A percentile compares a stretch with the other conserved stretches of the same genome.
phyloP scores from a whole-genome alignment of 2,329 filamentous ascomycete species.

The Dryadomyces quercivorus region DNA sequence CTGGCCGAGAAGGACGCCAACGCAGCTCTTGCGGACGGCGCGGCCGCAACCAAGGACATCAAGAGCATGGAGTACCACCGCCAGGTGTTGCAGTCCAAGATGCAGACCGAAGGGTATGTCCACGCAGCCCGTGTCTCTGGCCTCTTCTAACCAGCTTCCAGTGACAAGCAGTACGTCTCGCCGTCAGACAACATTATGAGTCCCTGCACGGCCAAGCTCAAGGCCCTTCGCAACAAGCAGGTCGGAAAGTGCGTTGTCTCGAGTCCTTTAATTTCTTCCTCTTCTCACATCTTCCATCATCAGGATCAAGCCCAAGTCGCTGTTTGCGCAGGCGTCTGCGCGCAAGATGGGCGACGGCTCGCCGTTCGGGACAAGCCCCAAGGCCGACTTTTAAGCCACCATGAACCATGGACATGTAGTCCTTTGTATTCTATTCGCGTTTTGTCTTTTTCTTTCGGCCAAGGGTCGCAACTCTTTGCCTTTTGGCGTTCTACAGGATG shows the following conservation, averaged over 20 bases:
- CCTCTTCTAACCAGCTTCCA: conserved; percentile 3
- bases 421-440: neutral
- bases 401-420: neutral
- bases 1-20: conserved; percentile 58
- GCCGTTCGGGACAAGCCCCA: conserved; percentile 19
- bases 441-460: neutral
- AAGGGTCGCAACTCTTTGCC: too few relatives aligned
- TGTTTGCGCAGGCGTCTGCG: conserved; percentile 52
- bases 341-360: conserved; percentile 41
- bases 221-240: conserved; percentile 68
- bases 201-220: conserved; percentile 73
- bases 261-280: neutral
- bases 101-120: conserved; percentile 54
- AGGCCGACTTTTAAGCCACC: neutral
- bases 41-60: conserved; percentile 43
- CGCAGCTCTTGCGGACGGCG: conserved; percentile 34
- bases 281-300: neutral
- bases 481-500: neutral
- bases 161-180: conserved; percentile 48
- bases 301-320: conserved; percentile 54
- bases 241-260: conserved; percentile 55
- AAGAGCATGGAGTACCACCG: conserved; percentile 70
- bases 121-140: too few relatives aligned
- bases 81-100: conserved; percentile 60
- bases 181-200: conserved; percentile 86